phyloP scores from a whole-genome alignment of 2,329 filamentous ascomycete species.

The Trichoderma atrobrunneum region DNA sequence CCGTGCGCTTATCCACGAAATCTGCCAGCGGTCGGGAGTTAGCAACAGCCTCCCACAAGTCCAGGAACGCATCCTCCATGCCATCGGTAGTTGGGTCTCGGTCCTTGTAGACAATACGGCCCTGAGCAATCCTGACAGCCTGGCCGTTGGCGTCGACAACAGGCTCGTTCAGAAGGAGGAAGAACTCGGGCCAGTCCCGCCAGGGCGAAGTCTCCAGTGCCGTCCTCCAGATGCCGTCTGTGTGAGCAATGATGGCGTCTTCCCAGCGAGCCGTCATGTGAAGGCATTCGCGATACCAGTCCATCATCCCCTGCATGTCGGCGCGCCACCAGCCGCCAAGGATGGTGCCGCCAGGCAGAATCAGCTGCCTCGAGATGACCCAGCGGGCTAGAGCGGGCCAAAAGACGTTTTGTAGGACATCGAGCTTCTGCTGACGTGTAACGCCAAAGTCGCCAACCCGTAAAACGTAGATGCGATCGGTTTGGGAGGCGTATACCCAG shows the following conservation, averaged over 20 bases:
- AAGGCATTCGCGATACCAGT: slow-evolving; percentile 31
- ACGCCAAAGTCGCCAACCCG: slow-evolving; percentile 20
- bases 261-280: slow-evolving; percentile 22
- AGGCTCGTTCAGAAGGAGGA: slow-evolving; percentile 22
- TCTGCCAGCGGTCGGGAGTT: slow-evolving; percentile 25
- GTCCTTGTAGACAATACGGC: slow-evolving; percentile 17
- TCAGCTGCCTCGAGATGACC: slow-evolving; percentile 25
- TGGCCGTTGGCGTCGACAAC: slow-evolving; percentile 18
- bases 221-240: slow-evolving; percentile 27
- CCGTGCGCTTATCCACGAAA: slow-evolving; percentile 1
- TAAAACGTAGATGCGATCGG: slow-evolving; percentile 24
- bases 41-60: slow-evolving; percentile 27
- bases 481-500: slow-evolving; percentile 24
- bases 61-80: slow-evolving; percentile 28
- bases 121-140: not conserved
- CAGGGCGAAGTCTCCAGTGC: slow-evolving; percentile 28
- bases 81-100: slow-evolving; percentile 19
- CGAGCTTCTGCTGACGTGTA: slow-evolving; percentile 23
- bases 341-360: slow-evolving; percentile 24
- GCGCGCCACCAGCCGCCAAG: slow-evolving; percentile 27
- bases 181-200: slow-evolving; percentile 30
- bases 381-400: slow-evolving; percentile 29
- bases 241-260: slow-evolving; percentile 23
- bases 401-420: slow-evolving; percentile 26
- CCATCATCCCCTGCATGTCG: slow-evolving; percentile 29